A percentile compares a stretch with the other conserved stretches of the same genome.
These are phyloP conservation scores for Metarhizium album DNA, from an alignment of 2,329 filamentous ascomycete genomes.

Conservation along the genomic window DNA sequence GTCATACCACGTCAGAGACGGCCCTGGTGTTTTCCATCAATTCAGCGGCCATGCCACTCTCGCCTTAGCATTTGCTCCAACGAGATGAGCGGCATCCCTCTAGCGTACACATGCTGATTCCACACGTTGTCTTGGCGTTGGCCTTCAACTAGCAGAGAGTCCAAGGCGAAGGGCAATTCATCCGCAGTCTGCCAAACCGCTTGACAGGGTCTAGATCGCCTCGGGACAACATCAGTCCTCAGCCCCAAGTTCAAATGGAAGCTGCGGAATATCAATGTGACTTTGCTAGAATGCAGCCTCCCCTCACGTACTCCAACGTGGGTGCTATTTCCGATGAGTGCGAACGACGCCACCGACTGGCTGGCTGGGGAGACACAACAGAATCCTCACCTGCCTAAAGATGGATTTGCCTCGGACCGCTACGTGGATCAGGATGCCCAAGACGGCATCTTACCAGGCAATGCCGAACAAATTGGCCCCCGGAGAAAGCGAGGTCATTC, in stretches of 20 bases:
- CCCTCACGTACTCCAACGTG: not conserved
- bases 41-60: not conserved
- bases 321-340: not conserved
- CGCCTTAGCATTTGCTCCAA: not conserved
- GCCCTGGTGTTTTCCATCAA: not conserved
- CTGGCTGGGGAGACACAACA: not conserved
- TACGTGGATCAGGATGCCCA: not conserved
- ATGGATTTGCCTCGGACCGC: not conserved
- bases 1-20: constrained; percentile 1
- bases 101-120: not conserved
- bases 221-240: constrained; percentile 5
- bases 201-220: not conserved
- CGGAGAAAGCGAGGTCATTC: not conserved
- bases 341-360: not conserved
- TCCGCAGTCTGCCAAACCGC: not conserved
- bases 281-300: too few relatives aligned
- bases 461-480: not conserved
- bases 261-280: not conserved
- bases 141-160: not conserved
- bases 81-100: not conserved
- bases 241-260: not conserved
- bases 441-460: not conserved
- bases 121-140: not conserved
- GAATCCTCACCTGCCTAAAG: not conserved
- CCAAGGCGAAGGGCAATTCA: not conserved